Percentiles rank a stretch among this genome's conserved stretches.
These are phyloP conservation scores for Populus hybrid DNA, from an alignment of 441 rosid genomes.

Conservation along the genomic window DNA sequence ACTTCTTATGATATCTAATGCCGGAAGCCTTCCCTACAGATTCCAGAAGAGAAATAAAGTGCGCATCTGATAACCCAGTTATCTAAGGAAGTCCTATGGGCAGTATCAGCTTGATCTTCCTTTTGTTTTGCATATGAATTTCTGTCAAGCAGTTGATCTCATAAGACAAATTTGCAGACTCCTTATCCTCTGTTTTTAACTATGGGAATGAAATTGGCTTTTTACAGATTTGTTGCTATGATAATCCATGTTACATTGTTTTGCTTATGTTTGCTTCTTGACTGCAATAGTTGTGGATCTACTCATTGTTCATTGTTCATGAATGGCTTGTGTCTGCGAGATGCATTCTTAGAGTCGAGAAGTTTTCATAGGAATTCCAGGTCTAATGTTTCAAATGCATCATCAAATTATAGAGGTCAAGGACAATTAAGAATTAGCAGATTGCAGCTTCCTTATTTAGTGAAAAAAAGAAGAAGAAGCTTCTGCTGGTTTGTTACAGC, in stretches of 20 bases:
- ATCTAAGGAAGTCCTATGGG: slow-evolving; percentile 16
- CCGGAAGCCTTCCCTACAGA: slow-evolving; percentile 23
- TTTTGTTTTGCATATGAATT: slow-evolving; percentile 16
- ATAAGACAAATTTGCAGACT: neutral
- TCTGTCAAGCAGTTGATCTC: slow-evolving; percentile 8
- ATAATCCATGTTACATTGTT: neutral
- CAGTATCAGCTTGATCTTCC: slow-evolving; percentile 10
- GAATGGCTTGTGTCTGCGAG: neutral
- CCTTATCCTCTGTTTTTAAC: neutral
- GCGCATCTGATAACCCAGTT: slow-evolving; percentile 10
- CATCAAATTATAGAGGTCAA: neutral
- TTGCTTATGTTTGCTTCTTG: neutral
- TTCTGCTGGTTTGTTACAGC: neutral
- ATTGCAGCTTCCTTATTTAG: neutral
- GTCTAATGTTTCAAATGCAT: neutral
- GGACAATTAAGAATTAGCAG: neutral
- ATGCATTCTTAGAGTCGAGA: neutral
- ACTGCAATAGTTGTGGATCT: neutral
- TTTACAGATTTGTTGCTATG: neutral
- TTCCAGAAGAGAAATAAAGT: slow-evolving; percentile 24
- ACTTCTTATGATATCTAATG: slow-evolving; percentile 5
- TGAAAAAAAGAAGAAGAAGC: neutral
- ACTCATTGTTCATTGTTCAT: neutral
- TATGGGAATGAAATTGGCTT: neutral
- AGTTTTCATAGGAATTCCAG: neutral